Percentiles rank a stretch among this genome's conserved stretches.
phyloP scores from a whole-genome alignment of 495 filamentous ascomycete genomes.

The Massariosphaeria phaeospora region DNA sequence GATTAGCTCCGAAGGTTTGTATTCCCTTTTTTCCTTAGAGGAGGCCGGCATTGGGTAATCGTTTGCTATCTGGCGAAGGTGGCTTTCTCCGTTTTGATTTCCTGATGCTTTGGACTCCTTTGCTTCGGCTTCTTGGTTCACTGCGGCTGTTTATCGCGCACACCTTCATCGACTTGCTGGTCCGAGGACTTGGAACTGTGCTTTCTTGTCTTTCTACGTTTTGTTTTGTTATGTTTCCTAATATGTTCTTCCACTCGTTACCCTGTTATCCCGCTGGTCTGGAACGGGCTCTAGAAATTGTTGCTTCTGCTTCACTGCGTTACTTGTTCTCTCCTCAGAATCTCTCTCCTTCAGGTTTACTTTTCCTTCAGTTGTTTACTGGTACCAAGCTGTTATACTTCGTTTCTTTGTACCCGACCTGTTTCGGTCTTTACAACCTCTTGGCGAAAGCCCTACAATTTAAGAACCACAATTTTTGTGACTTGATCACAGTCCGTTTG shows the following conservation, averaged over 20 bases:
- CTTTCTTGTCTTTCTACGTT: not conserved
- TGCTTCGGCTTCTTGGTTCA: not conserved
- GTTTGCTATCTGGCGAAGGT: not conserved
- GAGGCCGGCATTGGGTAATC: not conserved
- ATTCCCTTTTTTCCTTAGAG: too few species aligned
- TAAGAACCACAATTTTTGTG: too few species aligned
- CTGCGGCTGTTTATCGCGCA: not conserved
- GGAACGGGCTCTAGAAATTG: not conserved
- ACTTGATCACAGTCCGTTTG: too few species aligned
- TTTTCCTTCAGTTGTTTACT: not conserved
- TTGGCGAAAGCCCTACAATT: too few species aligned
- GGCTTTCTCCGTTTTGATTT: not conserved
- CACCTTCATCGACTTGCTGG: not conserved
- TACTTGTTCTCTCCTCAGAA: not conserved
- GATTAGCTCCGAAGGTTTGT: too few species aligned
- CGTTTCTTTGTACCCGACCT: too few species aligned
- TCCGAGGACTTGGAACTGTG: too few species aligned
- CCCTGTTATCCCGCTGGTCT: constrained; percentile 1
- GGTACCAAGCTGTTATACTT: not conserved
- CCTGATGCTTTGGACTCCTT: too few species aligned
- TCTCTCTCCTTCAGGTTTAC: not conserved
- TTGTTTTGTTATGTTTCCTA: not conserved
- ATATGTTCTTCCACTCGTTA: not conserved
- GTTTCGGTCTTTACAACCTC: too few species aligned
- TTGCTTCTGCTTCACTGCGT: not conserved